Conservation (phyloP, 1,284 basidiomycete genomes). For the Cutaneotrichosporon dermatis region DNA sequence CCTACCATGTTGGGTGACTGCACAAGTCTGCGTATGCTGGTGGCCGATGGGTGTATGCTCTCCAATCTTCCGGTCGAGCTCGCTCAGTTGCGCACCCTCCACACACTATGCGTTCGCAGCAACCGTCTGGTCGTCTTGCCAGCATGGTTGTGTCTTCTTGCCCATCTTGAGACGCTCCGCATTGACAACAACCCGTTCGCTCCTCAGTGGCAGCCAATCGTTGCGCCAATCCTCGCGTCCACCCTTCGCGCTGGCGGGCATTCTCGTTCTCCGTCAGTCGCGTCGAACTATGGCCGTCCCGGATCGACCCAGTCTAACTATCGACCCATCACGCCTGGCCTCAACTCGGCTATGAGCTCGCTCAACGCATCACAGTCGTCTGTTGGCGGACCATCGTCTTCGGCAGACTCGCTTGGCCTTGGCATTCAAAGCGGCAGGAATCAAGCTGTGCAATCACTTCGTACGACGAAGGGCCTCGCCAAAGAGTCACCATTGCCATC, state of each 20-base stretch:
- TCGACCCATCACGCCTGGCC: conserved; percentile 3
- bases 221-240: conserved; percentile 59
- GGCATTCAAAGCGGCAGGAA: background rate
- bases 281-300: conserved; percentile 1
- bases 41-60: conserved; percentile 82
- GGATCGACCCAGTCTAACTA: conserved; percentile 7
- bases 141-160: conserved; percentile 83
- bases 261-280: conserved; percentile 8
- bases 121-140: conserved; percentile 88
- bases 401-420: conserved; percentile 7
- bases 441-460: background rate
- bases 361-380: conserved; percentile 3
- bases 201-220: conserved; percentile 81
- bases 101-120: conserved; percentile 78
- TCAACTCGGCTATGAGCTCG: conserved; percentile 6
- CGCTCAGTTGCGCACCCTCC: conserved; percentile 66
- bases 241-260: conserved; percentile 6
- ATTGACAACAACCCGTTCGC: conserved; percentile 93
- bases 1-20: conserved; percentile 77
- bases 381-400: conserved; percentile 1
- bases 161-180: conserved; percentile 74
- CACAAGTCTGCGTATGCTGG: conserved; percentile 72
- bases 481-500: background rate
- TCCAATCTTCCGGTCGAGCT: conserved; percentile 66
- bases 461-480: background rate